Evolutionary conservation across 495 filamentous ascomycete species (phyloP).

Genomic region (Talaromyces proteolyticus): DNA sequence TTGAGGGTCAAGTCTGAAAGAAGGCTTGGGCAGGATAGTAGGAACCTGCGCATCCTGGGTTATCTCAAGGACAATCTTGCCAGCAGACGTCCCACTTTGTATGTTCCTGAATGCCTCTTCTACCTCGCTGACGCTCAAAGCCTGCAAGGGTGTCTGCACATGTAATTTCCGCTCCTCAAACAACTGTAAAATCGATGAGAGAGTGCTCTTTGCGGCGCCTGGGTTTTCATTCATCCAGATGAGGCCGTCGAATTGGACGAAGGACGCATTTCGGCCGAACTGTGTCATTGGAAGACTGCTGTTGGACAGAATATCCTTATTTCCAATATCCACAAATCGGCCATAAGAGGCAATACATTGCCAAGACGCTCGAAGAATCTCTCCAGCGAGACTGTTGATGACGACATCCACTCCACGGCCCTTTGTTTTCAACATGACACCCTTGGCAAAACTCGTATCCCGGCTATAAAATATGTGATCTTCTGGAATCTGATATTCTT

Average conservation of each 20-base stretch:
- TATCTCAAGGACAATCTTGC: too few species aligned
- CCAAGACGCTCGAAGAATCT: constrained; percentile 29
- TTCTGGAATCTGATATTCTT: constrained; percentile 19
- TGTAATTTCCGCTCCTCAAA: too few species aligned
- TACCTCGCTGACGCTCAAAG: too few species aligned
- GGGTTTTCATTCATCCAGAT: too few species aligned
- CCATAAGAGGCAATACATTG: constrained; percentile 36
- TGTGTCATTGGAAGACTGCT: constrained; percentile 20
- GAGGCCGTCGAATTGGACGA: too few species aligned
- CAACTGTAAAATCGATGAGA: too few species aligned
- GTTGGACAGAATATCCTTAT: constrained; percentile 20
- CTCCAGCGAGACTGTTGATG: constrained; percentile 31
- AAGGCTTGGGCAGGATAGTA: neutral
- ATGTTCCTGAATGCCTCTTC: too few species aligned
- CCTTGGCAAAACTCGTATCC: constrained; percentile 29
- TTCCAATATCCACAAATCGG: constrained; percentile 42
- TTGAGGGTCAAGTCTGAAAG: constrained; percentile 6
- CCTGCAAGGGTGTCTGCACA: too few species aligned
- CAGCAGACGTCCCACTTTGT: too few species aligned
- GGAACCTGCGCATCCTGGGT: too few species aligned
- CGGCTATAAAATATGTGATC: constrained; percentile 42
- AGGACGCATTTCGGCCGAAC: constrained; percentile 18
- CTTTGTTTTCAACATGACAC: constrained; percentile 32
- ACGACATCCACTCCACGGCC: constrained; percentile 41
- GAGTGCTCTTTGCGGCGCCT: too few species aligned